Base-by-base conservation (phyloP, 225 moss, liverwort and hornwort species). In the Bryum argenteum region DNA sequence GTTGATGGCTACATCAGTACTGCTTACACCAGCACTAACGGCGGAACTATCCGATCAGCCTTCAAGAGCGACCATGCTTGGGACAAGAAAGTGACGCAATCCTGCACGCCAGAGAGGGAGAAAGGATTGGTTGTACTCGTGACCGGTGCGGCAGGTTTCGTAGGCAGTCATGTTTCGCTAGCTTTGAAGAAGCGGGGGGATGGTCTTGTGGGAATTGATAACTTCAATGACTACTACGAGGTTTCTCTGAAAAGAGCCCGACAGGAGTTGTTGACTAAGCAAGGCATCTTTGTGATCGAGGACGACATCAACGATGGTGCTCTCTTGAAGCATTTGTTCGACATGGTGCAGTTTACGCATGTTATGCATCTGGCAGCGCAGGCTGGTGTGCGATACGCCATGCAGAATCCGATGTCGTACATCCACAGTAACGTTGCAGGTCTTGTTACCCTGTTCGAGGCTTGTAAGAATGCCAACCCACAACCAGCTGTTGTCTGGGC, bases 401-500 rank as follows among this genome's bases (percentile, higher is more conserved):
- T 87, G 87, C 84, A 82, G 68, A 87, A 87, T 53, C 87, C 87
- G 18, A 81, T 81, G 72, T 87, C 87, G 48, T 87, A 87, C 41
- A 81, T 87, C 9, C 84, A 87, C 39, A 87, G 87, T 61, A 87
- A 87, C 50, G 77, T 87, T 10, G 87, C 87, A 28, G 87, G 87
- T 61, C 81, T 87, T 42, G 87, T 87, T 8, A 84, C 84, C n/a
- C 81, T 87, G 37, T 84, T 87, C 54, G 87, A 87, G 77, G 84
- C 84, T n/a, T 87, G 87, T 58, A 87, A 87, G 74, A 77, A 17
- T 65, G 87, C 87, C n/a, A 84, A 87, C 66, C 84, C 84, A 6
- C 87, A 87, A 79, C 87, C 87, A 71, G 76, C 87, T 66, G 79
- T 87, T 45, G 87, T 84, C 6, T 87, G 87, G 87, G 87, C 87